Percentiles rank a stretch among this genome's conserved stretches.
phyloP scores from a whole-genome alignment of 2,329 filamentous ascomycete genomes.

The Penicillium sp. region DNA sequence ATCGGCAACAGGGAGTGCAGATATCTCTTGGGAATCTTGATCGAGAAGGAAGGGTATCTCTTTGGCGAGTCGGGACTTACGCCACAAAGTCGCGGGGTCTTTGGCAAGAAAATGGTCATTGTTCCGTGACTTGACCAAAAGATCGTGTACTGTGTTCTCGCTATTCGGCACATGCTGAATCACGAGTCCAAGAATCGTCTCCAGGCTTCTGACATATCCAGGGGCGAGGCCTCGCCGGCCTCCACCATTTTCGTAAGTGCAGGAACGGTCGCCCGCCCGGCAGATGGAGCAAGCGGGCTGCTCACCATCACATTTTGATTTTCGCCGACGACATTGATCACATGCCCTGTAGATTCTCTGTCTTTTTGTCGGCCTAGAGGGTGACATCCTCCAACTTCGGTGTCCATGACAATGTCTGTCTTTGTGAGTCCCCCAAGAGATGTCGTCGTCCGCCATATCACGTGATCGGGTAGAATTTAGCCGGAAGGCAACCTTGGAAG shows the following conservation, averaged over 20 bases:
- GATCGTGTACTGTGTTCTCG: conserved; percentile 51
- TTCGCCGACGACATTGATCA: conserved; percentile 63
- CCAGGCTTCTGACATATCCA: conserved; percentile 72
- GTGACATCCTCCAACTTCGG: conserved; percentile 14
- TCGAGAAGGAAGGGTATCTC: conserved; percentile 12
- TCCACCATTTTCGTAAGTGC: conserved; percentile 30
- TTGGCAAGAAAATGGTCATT: conserved; percentile 13
- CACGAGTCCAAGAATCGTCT: conserved; percentile 66
- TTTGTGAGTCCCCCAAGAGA: background rate
- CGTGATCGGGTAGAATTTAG: conserved; percentile 18
- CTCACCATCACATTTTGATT: conserved; percentile 71
- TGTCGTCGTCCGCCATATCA: conserved; percentile 5
- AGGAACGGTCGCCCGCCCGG: conserved; percentile 18
- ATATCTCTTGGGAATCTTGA: conserved; percentile 1
- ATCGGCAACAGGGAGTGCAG: background rate
- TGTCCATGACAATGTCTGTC: background rate
- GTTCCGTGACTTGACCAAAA: conserved; percentile 9
- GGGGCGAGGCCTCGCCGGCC: conserved; percentile 67
- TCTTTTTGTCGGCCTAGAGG: conserved; percentile 15
- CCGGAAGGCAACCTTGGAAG: conserved; percentile 2
- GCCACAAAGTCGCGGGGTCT: conserved; percentile 13
- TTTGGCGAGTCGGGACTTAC: conserved; percentile 13
- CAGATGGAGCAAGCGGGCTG: conserved; percentile 67
- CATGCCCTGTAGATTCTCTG: conserved; percentile 57
- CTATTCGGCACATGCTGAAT: conserved; percentile 60